These are phyloP conservation scores for Lachnellula hyalina DNA, from an alignment of 2,329 filamentous ascomycete species.

Conservation along the genomic window DNA sequence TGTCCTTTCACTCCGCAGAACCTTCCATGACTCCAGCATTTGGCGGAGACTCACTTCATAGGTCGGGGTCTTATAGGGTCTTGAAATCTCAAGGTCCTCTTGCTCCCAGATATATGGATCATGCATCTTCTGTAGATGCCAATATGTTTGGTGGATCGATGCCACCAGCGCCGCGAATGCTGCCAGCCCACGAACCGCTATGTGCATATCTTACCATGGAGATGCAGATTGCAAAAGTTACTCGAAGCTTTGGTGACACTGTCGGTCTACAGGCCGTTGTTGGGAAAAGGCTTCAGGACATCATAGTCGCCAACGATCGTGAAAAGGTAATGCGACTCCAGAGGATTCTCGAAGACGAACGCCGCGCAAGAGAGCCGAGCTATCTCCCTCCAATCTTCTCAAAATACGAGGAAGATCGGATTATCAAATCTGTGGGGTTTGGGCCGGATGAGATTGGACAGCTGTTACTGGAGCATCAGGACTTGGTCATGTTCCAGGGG, in stretches of 20 bases:
- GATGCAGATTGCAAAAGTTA: slow-evolving; percentile 53
- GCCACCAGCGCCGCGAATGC: slow-evolving; percentile 21
- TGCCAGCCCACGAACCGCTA: slow-evolving; percentile 44
- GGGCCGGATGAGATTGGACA: slow-evolving; percentile 47
- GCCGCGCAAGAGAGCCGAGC: slow-evolving; percentile 49
- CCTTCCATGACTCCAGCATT: slow-evolving; percentile 40
- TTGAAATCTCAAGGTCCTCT: slow-evolving; percentile 50
- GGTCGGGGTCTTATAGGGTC: slow-evolving; percentile 45
- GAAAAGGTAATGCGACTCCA: slow-evolving; percentile 48
- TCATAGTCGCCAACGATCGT: slow-evolving; percentile 47
- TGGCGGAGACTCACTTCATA: slow-evolving; percentile 35
- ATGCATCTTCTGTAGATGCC: slow-evolving; percentile 43
- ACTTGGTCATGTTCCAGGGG: slow-evolving; percentile 49
- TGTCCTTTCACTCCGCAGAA: slow-evolving; percentile 46
- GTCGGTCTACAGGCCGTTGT: slow-evolving; percentile 44
- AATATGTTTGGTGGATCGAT: slow-evolving; percentile 40
- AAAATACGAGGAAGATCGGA: slow-evolving; percentile 47
- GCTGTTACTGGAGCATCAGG: slow-evolving; percentile 47
- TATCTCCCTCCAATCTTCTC: slow-evolving; percentile 60
- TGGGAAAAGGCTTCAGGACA: slow-evolving; percentile 48
- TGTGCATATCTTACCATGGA: slow-evolving; percentile 52
- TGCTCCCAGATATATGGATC: slow-evolving; percentile 46
- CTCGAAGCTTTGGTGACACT: slow-evolving; percentile 49
- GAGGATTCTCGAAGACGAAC: slow-evolving; percentile 49
- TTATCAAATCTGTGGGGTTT: slow-evolving; percentile 52